Evolutionary conservation across 2,329 filamentous ascomycete genomes (phyloP), one percentile per base, ranked within the genome.

Genomic region (Arthrobotrys megalospora): DNA sequence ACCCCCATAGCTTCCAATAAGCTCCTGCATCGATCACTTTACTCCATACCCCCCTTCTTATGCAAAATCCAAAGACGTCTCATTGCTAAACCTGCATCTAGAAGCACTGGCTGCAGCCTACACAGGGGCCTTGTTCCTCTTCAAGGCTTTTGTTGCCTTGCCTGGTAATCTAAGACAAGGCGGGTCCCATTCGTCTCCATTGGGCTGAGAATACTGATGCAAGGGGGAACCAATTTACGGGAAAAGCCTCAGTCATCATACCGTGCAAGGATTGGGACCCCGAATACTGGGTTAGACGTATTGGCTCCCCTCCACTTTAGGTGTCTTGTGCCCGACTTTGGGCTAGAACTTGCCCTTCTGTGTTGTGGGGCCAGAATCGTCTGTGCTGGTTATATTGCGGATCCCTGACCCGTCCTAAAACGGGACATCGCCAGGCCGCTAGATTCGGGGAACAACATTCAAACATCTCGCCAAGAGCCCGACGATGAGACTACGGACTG

Each of bases 151-250:
- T 36, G 69, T 73, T 73, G 69, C 69, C 69, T 73, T 73, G 69
- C 69, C 69, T 73, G 62, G 43, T 53, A 65, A 73, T 66, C 60
- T 66, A 58, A 73, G 69, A 66, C 60, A 58, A 66, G 47, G 68
- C 62, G 60, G 60, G 36, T 62, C 68, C 67, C 47, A 72, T 55
- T 72, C 68, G 50, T 73, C 69, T 66, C 69, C 60, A 58, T 48
- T 65, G 19, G 34, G 12, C 48, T 72, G 24, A 47, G 19, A 28
- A 11, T 16, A 73, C 69, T 73, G 69, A 65, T 65, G 69, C 69
- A 73, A 73, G 69, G 60, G 68, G 68, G 34, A 45, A 36, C 69
- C 69, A 73, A 66, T 66, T 65, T 65, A 52, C 69, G 69, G 69
- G 69, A 58, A 38, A 71, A 64, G 47, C 58, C 55, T 55, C 55